Percentiles rank a stretch among this genome's conserved stretches.
These are phyloP conservation scores for Hypsizygus marmoreus DNA, from an alignment of 768 basidiomycete genomes.

Conservation along the genomic window DNA sequence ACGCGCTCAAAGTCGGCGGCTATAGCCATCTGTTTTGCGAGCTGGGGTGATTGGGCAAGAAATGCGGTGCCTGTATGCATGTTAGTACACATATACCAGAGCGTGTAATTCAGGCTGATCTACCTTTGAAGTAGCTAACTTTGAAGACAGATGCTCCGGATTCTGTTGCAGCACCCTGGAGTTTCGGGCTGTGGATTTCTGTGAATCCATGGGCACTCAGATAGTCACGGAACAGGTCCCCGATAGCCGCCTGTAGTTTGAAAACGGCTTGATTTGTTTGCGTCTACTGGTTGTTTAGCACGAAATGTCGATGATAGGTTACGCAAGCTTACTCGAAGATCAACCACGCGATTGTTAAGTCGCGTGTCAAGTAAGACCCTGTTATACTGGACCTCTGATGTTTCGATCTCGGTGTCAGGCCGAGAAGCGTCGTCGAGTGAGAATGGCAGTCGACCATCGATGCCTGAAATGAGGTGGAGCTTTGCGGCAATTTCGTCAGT, in stretches of 20 bases:
- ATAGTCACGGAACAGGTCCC: slow-evolving; percentile 84
- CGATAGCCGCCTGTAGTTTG: slow-evolving; percentile 86
- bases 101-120: not conserved
- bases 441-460: slow-evolving; percentile 85
- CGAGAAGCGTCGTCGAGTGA: slow-evolving; percentile 90
- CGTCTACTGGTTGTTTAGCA: slow-evolving; percentile 52
- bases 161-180: slow-evolving; percentile 96
- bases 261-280: slow-evolving; percentile 96
- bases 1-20: slow-evolving; percentile 98
- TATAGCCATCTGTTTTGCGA: slow-evolving; percentile 99
- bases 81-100: slow-evolving; percentile 1
- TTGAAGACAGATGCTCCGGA: slow-evolving; percentile 97
- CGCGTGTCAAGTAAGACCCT: slow-evolving; percentile 91
- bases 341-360: slow-evolving; percentile 90
- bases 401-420: slow-evolving; percentile 71
- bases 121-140: slow-evolving; percentile 96
- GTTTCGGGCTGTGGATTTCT: slow-evolving; percentile 97
- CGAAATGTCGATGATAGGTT: slow-evolving; percentile 1
- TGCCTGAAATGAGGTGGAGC: slow-evolving; percentile 81
- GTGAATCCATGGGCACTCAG: slow-evolving; percentile 75
- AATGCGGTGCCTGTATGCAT: slow-evolving; percentile 70
- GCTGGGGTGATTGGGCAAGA: slow-evolving; percentile 95
- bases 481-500: slow-evolving; percentile 30
- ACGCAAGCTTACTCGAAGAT: slow-evolving; percentile 72
- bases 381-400: slow-evolving; percentile 63